A percentile compares a stretch with the other conserved stretches of the same genome.
Evolutionary conservation across 1,284 basidiomycete genomes (phyloP).

Genomic region (Trametes hirsuta): DNA sequence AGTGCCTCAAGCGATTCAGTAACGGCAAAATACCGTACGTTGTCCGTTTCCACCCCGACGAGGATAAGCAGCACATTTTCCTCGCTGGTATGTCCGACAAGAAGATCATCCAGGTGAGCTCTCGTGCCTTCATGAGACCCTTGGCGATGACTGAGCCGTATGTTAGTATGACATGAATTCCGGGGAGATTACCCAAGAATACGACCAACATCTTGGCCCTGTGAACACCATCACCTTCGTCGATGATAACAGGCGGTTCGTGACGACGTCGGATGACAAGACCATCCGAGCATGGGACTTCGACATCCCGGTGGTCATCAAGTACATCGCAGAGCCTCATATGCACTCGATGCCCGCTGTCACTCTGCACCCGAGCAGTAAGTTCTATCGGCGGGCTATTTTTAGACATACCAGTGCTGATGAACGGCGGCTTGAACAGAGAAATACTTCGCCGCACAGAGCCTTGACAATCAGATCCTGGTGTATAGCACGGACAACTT

Average conservation of each 20-base stretch:
- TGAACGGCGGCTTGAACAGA: conserved; percentile 46
- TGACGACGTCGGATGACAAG: conserved; percentile 99
- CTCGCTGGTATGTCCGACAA: conserved; percentile 99
- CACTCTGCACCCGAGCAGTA: conserved; percentile 91
- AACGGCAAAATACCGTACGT: conserved; percentile 98
- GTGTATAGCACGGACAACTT: conserved; percentile 97
- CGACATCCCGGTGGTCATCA: conserved; percentile 98
- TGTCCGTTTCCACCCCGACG: conserved; percentile 93
- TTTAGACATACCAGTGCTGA: conserved; percentile 6
- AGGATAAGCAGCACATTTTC: conserved; percentile 96
- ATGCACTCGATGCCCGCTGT: conserved; percentile 99
- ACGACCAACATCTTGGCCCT: conserved; percentile 97
- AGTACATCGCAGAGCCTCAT: conserved; percentile 98
- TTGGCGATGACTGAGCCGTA: neutral
- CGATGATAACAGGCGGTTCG: conserved; percentile 94
- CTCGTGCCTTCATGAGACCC: neutral
- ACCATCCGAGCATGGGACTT: conserved; percentile 99
- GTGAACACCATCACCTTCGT: conserved; percentile 99
- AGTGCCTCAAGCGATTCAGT: conserved; percentile 93
- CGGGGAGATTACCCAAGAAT: conserved; percentile 95
- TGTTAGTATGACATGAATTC: conserved; percentile 90
- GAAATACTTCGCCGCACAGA: conserved; percentile 97
- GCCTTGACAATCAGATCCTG: conserved; percentile 97
- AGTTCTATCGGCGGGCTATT: conserved; percentile 38
- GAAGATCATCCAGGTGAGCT: conserved; percentile 91